These are phyloP conservation scores for Chrysoporthe austroafricana DNA, from an alignment of 2,329 filamentous ascomycete genomes.

Conservation along the genomic window DNA sequence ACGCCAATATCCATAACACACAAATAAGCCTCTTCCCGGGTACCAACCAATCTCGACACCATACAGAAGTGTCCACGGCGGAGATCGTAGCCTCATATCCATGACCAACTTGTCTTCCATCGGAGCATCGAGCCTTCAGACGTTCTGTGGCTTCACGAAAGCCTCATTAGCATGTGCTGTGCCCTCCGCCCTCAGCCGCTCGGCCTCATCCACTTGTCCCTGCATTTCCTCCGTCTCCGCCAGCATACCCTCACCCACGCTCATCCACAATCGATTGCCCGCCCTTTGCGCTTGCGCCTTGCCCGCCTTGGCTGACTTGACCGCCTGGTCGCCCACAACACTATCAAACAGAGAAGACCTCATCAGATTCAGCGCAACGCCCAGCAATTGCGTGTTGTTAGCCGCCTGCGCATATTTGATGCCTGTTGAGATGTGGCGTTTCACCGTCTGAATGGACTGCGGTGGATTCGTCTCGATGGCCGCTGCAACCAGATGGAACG, in stretches of 20 bases:
- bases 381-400: conserved; percentile 78
- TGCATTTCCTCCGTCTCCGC: conserved; percentile 75
- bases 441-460: conserved; percentile 74
- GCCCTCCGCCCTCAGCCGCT: conserved; percentile 20
- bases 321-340: conserved; percentile 78
- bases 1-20: conserved; percentile 8
- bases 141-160: conserved; percentile 17
- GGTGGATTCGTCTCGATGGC: conserved; percentile 65
- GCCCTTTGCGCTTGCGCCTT: conserved; percentile 69
- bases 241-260: conserved; percentile 79
- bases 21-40: neutral
- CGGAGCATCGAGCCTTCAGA: neutral
- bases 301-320: conserved; percentile 75
- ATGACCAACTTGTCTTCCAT: neutral
- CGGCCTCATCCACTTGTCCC: conserved; percentile 53
- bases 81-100: neutral
- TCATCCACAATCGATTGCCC: conserved; percentile 76
- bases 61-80: neutral
- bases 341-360: conserved; percentile 80
- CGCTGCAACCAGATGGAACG: conserved; percentile 76
- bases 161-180: conserved; percentile 28
- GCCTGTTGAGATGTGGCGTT: conserved; percentile 75
- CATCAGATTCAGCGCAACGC: conserved; percentile 85
- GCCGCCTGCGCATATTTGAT: conserved; percentile 71
- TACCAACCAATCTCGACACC: neutral